phyloP scores from a whole-genome alignment of 345 rosid genomes.

The Lepidium sativum region DNA sequence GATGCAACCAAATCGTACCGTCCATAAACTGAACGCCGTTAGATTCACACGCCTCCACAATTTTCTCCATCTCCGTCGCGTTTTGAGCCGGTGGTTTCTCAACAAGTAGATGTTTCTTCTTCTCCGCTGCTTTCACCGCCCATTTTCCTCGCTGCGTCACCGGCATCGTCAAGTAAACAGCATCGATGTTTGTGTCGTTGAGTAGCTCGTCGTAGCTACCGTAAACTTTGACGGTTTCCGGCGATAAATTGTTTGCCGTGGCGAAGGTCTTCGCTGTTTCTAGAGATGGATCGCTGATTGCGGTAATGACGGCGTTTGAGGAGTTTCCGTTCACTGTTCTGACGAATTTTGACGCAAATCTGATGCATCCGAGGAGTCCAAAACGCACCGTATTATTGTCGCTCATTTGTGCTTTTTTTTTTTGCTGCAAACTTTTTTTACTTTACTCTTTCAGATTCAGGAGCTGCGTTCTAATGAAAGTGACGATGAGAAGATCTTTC shows the following conservation, averaged over 20 bases:
- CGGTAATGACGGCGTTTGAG: constrained; percentile 38
- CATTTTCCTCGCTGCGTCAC: constrained; percentile 42
- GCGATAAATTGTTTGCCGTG: constrained; percentile 28
- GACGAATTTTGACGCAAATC: constrained; percentile 41
- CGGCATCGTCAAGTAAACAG: constrained; percentile 57
- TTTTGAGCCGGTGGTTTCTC: constrained; percentile 62
- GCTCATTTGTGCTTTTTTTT: constrained; percentile 21
- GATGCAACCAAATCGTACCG: constrained; percentile 68
- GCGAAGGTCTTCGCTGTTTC: constrained; percentile 49
- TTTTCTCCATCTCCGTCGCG: constrained; percentile 44
- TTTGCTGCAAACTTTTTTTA: not conserved
- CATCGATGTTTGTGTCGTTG: constrained; percentile 46
- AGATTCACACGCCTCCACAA: constrained; percentile 50
- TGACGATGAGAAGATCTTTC: not conserved
- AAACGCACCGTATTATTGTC: constrained; percentile 31
- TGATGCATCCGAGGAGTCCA: constrained; percentile 60
- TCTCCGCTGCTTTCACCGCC: constrained; percentile 50
- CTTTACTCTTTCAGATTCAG: not conserved
- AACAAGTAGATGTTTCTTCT: constrained; percentile 49
- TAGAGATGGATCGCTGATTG: constrained; percentile 52
- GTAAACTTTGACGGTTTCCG: constrained; percentile 31
- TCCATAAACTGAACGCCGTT: constrained; percentile 78
- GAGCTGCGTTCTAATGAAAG: not conserved
- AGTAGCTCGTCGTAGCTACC: constrained; percentile 53
- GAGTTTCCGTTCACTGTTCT: constrained; percentile 41